Evolutionary conservation across 768 basidiomycete species (phyloP), one percentile per base, ranked within the genome.

Genomic region (Kwoniella dejecticola): DNA sequence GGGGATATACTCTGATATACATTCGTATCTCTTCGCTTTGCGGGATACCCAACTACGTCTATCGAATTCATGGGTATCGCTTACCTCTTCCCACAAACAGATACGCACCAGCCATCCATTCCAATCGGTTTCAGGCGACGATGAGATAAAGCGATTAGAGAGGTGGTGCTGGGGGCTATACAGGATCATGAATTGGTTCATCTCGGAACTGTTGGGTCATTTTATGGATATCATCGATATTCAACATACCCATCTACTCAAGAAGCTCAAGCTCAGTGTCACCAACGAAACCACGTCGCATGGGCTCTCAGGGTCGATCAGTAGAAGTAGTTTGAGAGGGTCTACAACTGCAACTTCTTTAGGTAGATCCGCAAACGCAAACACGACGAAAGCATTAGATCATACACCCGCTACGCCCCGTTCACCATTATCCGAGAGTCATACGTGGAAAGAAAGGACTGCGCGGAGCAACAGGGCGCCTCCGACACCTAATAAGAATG

Each of bases 171-270:
- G 92, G 92, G 90, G 90, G 1, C 84, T 88, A 29, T 88, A 92
- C 7, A 81, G 90, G 70, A 86, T 89, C 71, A 92, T 94, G 91
- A 84, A 86, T 41, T 94, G 91, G 90, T 94, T 93, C 74, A 81
- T 95, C 59, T 91, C 93, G 75, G 87, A 86, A 26, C 72, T 96
- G 2, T 80, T 90, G 56, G 86, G 86, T 10, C 94, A 96, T 76
- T 85, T 91, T 62, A 90, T 91, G 89, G 92, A 95, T 64, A 91
- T 95, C 8, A 83, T 93, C 31, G 91, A 93, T 62, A 84, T 86
- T 15, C 91, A 95, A 74, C 92, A 89, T 71, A 80, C 84, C 57
- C 83, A 84, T 66, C 79, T 95, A 67, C 89, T 88, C 73, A 84
- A 82, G 36, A 77, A 86, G 27, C 54, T 76, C 15, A 63, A 71